Base-by-base conservation (phyloP, 2,329 filamentous ascomycete genomes). In the Fusarium domesticum region DNA sequence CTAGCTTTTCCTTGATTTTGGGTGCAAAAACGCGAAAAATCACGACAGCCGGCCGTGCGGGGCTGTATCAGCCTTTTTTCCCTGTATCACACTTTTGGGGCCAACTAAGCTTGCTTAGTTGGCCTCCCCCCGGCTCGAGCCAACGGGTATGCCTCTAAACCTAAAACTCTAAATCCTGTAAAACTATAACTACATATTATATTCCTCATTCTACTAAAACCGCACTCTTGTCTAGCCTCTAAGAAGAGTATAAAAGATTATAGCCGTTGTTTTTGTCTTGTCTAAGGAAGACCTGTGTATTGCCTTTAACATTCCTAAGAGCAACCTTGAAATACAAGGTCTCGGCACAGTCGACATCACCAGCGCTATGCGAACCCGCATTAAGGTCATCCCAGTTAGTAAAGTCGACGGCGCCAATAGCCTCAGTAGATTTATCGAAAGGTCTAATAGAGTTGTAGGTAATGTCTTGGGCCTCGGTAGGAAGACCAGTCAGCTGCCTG, bases 251-350 rank as follows among this genome's bases (percentile, higher is more conserved):
- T 2, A 37, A 31, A 20, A 65, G 38, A 15, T 44, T 51, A 35
- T 63, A 52, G 1, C 64, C 64, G 15, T 65, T 65, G 15, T 54
- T 48, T 2, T 39, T 43, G n/a, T 66, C 58, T 49, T 67, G 62
- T 7, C 51, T 53, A 1, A 67, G 48, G 47, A 55, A 64, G 15
- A 66, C 54, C 25, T 52, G 50, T 6, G 63, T 56, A 7, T 61
- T 53, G 3, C 48, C 52, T 6, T 55, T 40, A 12, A 35, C 16
- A 6, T 52, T 25, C 30, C 60, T 45, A 8, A 62, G 17, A 0
- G 51, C 34, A n/a, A 65, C 30, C 41, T 57, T 59, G 33, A 64
- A 37, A 37, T 61, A 62, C n/a, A 67, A 39, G 3, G 54, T 51
- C 50, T 57, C 48, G 16, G 53, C 50, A 35, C 64, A 67, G 18